A percentile compares a stretch with the other conserved stretches of the same genome.
Evolutionary conservation across 208 protist genomes (phyloP).

Genomic region (Trichomonas tenax): DNA sequence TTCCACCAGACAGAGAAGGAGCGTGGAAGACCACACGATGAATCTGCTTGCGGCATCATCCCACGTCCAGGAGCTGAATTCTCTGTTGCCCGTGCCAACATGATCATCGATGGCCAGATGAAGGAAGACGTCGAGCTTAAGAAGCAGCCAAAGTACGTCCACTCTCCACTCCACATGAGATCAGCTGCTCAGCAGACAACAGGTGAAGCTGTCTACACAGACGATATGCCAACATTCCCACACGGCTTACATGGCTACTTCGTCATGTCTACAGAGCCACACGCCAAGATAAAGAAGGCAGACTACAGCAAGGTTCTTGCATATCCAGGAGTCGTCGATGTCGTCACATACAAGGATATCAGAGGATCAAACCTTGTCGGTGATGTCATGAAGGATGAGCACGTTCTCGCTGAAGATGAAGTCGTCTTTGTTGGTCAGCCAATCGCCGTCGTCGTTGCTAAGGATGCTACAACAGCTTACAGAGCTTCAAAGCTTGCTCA

Average conservation of each 20-base stretch:
- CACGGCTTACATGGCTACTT: conserved; percentile 16
- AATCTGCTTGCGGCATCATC: not conserved
- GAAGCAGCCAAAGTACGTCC: not conserved
- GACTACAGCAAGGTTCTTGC: conserved; percentile 23
- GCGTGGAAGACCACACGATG: not conserved
- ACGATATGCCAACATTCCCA: conserved; percentile 25
- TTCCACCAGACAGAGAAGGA: conserved; percentile 31
- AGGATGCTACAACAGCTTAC: conserved; percentile 32
- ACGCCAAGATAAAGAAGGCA: conserved; percentile 27
- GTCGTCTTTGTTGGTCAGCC: conserved; percentile 41
- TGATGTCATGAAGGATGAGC: conserved; percentile 51
- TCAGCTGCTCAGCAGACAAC: conserved; percentile 49
- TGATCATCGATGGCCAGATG: not conserved
- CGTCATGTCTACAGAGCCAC: conserved; percentile 26
- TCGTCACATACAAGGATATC: conserved; percentile 31
- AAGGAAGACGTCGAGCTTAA: not conserved
- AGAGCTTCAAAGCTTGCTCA: conserved; percentile 35
- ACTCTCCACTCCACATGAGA: conserved; percentile 28
- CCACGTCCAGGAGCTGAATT: not conserved
- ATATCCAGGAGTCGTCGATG: conserved; percentile 31
- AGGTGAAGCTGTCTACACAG: conserved; percentile 56
- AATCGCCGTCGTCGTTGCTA: conserved; percentile 54
- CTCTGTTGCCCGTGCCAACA: not conserved
- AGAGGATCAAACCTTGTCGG: conserved; percentile 32
- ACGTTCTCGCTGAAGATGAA: conserved; percentile 46